Conservation (phyloP, 306 rosid genomes). For the Cucumis cinereus region DNA sequence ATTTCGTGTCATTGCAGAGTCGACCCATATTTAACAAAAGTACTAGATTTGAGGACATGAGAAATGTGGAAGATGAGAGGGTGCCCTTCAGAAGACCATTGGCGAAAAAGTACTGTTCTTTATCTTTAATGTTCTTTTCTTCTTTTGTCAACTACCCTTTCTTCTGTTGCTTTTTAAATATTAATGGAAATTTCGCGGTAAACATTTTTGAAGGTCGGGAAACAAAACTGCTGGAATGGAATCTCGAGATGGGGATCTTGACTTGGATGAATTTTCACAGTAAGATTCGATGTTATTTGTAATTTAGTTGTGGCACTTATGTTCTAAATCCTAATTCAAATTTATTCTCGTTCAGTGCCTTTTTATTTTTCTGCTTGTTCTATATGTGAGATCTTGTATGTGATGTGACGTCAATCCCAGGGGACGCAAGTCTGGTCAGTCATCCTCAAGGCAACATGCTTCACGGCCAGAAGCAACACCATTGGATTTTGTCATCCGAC, state of each 20-base stretch:
- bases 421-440: conserved; percentile 67
- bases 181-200: not conserved
- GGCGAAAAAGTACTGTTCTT: conserved; percentile 45
- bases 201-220: conserved; percentile 37
- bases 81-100: conserved; percentile 63
- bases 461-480: conserved; percentile 95
- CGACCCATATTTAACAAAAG: conserved; percentile 90
- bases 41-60: conserved; percentile 95
- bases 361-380: not conserved
- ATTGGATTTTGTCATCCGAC: conserved; percentile 84
- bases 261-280: conserved; percentile 81
- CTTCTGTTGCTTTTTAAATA: not conserved
- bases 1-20: conserved; percentile 47
- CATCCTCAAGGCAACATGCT: conserved; percentile 72
- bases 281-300: conserved; percentile 23
- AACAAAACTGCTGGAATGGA: conserved; percentile 69
- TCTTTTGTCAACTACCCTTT: not conserved
- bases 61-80: conserved; percentile 63
- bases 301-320: not conserved
- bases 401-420: conserved; percentile 33
- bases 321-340: not conserved
- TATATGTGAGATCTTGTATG: not conserved
- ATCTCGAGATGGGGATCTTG: conserved; percentile 93
- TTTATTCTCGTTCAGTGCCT: not conserved
- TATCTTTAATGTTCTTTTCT: not conserved